These are phyloP conservation scores for Agapanthus africanus DNA, from an alignment of 106 monocot genomes.

Conservation along the genomic window DNA sequence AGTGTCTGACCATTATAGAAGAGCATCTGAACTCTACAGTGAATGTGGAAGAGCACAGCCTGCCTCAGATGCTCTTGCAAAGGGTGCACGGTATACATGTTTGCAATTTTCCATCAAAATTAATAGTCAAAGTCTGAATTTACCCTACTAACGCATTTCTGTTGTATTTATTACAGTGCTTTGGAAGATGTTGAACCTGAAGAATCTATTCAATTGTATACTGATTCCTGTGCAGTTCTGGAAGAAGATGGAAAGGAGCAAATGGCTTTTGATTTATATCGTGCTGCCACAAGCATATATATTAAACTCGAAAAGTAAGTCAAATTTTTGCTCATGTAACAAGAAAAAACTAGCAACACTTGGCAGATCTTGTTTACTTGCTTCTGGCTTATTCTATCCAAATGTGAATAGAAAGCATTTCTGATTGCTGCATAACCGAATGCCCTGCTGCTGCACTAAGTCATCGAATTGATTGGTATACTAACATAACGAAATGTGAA, in stretches of 20 bases:
- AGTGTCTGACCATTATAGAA: conserved; percentile 77
- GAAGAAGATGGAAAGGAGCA: conserved; percentile 97
- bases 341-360: no score
- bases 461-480: neutral
- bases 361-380: neutral
- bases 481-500: neutral
- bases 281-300: conserved; percentile 59
- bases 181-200: conserved; percentile 78
- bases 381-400: neutral
- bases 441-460: neutral
- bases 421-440: neutral
- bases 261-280: conserved; percentile 95
- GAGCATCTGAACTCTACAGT: conserved; percentile 80
- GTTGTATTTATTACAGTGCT: conserved; percentile 58
- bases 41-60: conserved; percentile 96
- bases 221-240: conserved; percentile 67
- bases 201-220: conserved; percentile 71
- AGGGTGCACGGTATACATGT: conserved; percentile 69
- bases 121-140: no score
- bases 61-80: conserved; percentile 94
- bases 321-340: neutral
- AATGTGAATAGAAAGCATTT: neutral
- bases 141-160: no score
- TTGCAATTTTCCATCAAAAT: neutral
- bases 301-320: conserved; percentile 83